phyloP scores from a whole-genome alignment of 768 basidiomycete genomes.

The Amyloporia xantha region DNA sequence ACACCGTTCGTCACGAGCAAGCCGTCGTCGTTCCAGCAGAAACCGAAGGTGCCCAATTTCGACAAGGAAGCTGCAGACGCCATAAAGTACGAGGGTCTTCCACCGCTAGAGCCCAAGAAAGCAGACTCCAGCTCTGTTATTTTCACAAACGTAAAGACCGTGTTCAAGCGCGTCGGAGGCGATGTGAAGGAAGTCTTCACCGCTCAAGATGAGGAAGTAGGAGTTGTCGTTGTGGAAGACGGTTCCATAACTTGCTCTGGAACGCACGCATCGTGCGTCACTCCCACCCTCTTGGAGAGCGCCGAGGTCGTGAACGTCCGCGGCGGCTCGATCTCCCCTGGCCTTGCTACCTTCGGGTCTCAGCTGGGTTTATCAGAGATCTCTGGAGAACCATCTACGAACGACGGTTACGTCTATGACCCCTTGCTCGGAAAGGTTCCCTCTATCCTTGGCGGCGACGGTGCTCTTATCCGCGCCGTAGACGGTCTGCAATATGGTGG shows the following conservation, averaged over 20 bases:
- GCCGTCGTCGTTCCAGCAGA: slow-evolving; percentile 43
- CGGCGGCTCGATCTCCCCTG: slow-evolving; percentile 61
- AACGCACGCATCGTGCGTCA: slow-evolving; percentile 4
- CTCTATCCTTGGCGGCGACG: slow-evolving; percentile 27
- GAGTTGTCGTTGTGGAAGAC: slow-evolving; percentile 43
- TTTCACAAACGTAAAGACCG: slow-evolving; percentile 57
- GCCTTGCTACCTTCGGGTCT: slow-evolving; percentile 57
- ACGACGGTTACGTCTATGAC: slow-evolving; percentile 44
- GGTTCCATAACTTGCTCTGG: slow-evolving; percentile 55
- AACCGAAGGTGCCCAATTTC: slow-evolving; percentile 53
- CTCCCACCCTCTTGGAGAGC: background rate
- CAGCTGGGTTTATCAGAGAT: slow-evolving; percentile 69
- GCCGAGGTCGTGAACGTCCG: slow-evolving; percentile 45
- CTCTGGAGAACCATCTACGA: slow-evolving; percentile 51
- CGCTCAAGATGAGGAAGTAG: slow-evolving; percentile 11
- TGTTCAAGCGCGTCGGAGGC: slow-evolving; percentile 34
- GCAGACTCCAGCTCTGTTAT: slow-evolving; percentile 33
- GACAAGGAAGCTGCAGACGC: slow-evolving; percentile 48
- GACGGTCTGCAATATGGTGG: slow-evolving; percentile 71
- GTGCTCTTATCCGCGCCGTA: slow-evolving; percentile 47
- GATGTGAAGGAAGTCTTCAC: slow-evolving; percentile 29
- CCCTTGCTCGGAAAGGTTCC: slow-evolving; percentile 32
- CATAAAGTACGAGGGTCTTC: slow-evolving; percentile 56
- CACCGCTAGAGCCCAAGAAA: slow-evolving; percentile 45
- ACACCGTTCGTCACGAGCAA: slow-evolving; percentile 46